Evolutionary conservation across 176 grass and related monocot genomes (phyloP), one percentile per base, ranked within the genome.

Genomic region (Puccinellia tenuiflora): DNA sequence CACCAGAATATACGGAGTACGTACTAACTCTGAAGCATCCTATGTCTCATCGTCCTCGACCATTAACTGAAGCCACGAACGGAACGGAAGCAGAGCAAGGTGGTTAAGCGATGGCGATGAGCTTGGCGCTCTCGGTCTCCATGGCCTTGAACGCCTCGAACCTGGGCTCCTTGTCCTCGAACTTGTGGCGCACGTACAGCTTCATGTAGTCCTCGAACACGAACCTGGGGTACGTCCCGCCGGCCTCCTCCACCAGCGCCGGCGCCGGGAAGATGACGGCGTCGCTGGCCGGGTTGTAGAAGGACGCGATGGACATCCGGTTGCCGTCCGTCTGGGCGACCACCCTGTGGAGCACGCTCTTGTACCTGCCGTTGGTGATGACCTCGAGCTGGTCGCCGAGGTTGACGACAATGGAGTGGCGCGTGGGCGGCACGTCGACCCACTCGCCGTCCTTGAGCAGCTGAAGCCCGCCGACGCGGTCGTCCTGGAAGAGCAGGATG

Each of bases 321-420:
- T 95, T 90, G 1, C 96, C 93, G 42, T 96, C 85, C 0, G 68
- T 65, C 83, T 90, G 87, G 3, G 89, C 93, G 33, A 95, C 85
- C 54, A 96, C 96, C 21, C 93, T 77, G 85, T 99, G 93, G 73
- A 90, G 7, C 9, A 93, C 83, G 65, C 96, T 99, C 89, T 93
- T 96, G 91, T 99, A 99, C 64, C 76, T 84, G n/a, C 91, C 96
- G 38, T 90, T 95, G 61, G 91, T 96, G 87, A 99, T 92, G 51
- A 99, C 95, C 94, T 99, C 93, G 0, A 99, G 91, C 85, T 99
- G 96, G 79, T 99, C 93, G 4, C 96, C 96, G 9, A 99, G 87
- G 80, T 99, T 93, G 30, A 99, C 79, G 34, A 96, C 91, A 78
- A 99, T 90, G 66, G 93, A 47, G 86, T 93, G 81, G 40, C 64